phyloP scores from a whole-genome alignment of 768 basidiomycete species.

The Leccinum arenicola region DNA sequence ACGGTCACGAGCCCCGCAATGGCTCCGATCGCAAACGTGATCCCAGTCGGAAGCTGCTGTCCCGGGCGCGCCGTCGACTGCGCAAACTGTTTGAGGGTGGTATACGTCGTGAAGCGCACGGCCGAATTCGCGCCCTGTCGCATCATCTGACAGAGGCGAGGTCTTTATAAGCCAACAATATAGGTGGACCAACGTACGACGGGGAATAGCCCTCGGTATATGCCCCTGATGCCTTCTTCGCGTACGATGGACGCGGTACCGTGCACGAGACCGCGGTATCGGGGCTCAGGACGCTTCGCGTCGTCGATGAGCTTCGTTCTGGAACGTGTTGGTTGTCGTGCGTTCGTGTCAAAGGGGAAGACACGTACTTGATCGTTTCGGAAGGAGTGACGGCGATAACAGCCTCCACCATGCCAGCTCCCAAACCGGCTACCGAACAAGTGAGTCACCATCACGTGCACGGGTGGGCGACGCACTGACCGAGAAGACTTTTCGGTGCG shows the following conservation, averaged over 20 bases:
- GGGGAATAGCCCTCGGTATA: conserved; percentile 91
- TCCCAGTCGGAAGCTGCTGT: conserved; percentile 76
- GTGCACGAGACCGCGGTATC: conserved; percentile 84
- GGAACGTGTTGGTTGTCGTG: neutral
- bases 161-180: neutral
- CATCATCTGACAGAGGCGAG: conserved; percentile 67
- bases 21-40: conserved; percentile 94
- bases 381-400: conserved; percentile 94
- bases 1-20: conserved; percentile 95
- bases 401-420: conserved; percentile 91
- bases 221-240: conserved; percentile 80
- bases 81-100: conserved; percentile 90
- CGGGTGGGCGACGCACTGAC: conserved; percentile 35
- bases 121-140: conserved; percentile 98
- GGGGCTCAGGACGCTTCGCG: conserved; percentile 78
- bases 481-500: conserved; percentile 79
- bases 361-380: conserved; percentile 92
- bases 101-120: conserved; percentile 92
- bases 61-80: conserved; percentile 83
- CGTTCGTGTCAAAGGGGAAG: neutral
- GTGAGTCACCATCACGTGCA: conserved; percentile 12
- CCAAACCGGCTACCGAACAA: conserved; percentile 56
- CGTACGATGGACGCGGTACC: conserved; percentile 78
- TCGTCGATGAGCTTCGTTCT: conserved; percentile 99
- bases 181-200: conserved; percentile 58